Evolutionary conservation across 805 yeast species (phyloP).

Genomic region (Wickerhamomyces bisporus): DNA sequence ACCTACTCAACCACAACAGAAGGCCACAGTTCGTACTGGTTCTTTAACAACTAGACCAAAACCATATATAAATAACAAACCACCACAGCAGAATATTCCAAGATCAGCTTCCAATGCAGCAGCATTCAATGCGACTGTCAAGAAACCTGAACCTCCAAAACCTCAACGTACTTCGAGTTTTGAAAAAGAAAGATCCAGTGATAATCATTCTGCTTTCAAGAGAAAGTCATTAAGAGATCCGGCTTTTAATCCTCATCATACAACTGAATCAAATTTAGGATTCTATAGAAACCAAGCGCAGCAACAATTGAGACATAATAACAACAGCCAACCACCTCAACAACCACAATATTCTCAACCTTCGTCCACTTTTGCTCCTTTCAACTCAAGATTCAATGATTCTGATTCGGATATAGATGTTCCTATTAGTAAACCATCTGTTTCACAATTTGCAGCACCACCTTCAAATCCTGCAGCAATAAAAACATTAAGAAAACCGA

Average conservation of each 20-base stretch:
- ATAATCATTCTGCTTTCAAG: slow-evolving; percentile 31
- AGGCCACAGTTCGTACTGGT: slow-evolving; percentile 5
- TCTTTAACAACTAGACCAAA: slow-evolving; percentile 1
- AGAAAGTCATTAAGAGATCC: slow-evolving; percentile 32
- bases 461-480: slow-evolving; percentile 7
- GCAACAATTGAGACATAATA: slow-evolving; percentile 7
- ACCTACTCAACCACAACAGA: slow-evolving; percentile 2
- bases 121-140: slow-evolving; percentile 46
- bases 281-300: slow-evolving; percentile 23
- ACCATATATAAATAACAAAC: slow-evolving; percentile 1
- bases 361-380: slow-evolving; percentile 19
- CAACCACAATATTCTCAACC: slow-evolving; percentile 10
- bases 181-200: slow-evolving; percentile 38
- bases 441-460: slow-evolving; percentile 15
- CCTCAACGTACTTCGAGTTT: slow-evolving; percentile 46
- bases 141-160: slow-evolving; percentile 35
- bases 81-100: background rate
- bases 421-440: slow-evolving; percentile 9
- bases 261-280: slow-evolving; percentile 21
- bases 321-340: slow-evolving; percentile 6
- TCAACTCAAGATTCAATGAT: slow-evolving; percentile 55
- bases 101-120: slow-evolving; percentile 22
- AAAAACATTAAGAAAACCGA: slow-evolving; percentile 19
- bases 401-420: slow-evolving; percentile 55
- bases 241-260: slow-evolving; percentile 13